Evolutionary conservation across 2,329 filamentous ascomycete species (phyloP).

Genomic region (Ophiostoma sp.): DNA sequence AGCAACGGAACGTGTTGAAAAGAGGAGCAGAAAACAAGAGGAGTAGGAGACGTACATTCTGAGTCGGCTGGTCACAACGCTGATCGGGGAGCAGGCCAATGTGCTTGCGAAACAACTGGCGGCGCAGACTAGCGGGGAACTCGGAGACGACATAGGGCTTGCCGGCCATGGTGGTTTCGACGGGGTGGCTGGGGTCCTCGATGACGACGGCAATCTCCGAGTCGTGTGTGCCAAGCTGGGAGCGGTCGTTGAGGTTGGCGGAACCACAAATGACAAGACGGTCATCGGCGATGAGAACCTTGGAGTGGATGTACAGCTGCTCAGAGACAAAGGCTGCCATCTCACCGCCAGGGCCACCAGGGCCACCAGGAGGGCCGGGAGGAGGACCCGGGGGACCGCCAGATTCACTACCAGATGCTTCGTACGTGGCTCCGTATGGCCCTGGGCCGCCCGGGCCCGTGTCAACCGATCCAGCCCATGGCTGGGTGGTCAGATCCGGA

Average conservation of each 20-base stretch:
- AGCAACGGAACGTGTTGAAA: too few relatives aligned
- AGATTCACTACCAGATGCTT: neutral
- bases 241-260: conserved; percentile 54
- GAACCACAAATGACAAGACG: conserved; percentile 73
- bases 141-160: conserved; percentile 61
- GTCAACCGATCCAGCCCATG: conserved; percentile 44
- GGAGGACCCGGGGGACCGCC: neutral
- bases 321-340: conserved; percentile 58
- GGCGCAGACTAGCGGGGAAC: conserved; percentile 72
- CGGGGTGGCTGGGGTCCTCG: conserved; percentile 61
- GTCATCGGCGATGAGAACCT: conserved; percentile 77
- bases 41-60: conserved; percentile 48
- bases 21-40: too few relatives aligned
- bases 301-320: conserved; percentile 59
- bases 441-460: conserved; percentile 25
- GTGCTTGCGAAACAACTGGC: conserved; percentile 85
- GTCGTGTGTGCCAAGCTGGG: conserved; percentile 78
- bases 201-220: conserved; percentile 85
- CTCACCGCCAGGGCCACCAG: conserved; percentile 36
- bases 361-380: neutral
- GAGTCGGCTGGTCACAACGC: conserved; percentile 58
- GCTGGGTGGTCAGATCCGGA: conserved; percentile 56
- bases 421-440: neutral
- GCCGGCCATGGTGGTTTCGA: conserved; percentile 71
- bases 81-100: conserved; percentile 74